A percentile compares a stretch with the other conserved stretches of the same genome.
phyloP scores from a whole-genome alignment of 768 basidiomycete genomes.

The Coprinellus micaceus region DNA sequence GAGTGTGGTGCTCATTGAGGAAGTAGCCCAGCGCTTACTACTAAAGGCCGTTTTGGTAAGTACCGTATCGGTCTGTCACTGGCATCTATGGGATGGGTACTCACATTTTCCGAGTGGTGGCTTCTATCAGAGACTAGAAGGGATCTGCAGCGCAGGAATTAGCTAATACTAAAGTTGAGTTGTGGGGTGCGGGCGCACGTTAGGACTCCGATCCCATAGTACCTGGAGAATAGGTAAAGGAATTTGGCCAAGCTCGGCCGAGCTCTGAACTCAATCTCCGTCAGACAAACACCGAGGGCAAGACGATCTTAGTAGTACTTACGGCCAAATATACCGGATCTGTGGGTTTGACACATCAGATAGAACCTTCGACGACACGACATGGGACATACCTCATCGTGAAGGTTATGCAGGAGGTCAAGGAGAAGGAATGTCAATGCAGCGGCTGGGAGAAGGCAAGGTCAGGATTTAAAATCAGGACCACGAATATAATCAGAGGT shows the following conservation, averaged over 20 bases:
- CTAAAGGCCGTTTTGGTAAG: too few species aligned
- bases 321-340: neutral
- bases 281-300: neutral
- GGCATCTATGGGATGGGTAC: neutral
- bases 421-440: neutral
- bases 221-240: neutral
- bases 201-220: neutral
- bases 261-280: neutral
- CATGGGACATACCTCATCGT: neutral
- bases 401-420: neutral
- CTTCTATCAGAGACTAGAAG: neutral
- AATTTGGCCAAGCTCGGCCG: neutral
- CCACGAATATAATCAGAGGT: too few species aligned
- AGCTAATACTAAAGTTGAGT: neutral
- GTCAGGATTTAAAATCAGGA: too few species aligned
- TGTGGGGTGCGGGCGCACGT: neutral
- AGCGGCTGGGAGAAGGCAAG: neutral
- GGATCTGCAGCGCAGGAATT: neutral
- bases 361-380: neutral
- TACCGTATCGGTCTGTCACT: too few species aligned
- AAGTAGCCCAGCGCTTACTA: too few species aligned
- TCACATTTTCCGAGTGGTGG: neutral
- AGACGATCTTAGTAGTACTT: neutral
- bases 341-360: too few species aligned
- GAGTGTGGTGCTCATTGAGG: too few species aligned